Percentiles rank a stretch among this genome's conserved stretches.
Conservation (phyloP, 2,329 filamentous ascomycete species). For the Coleophoma cylindrospora region DNA sequence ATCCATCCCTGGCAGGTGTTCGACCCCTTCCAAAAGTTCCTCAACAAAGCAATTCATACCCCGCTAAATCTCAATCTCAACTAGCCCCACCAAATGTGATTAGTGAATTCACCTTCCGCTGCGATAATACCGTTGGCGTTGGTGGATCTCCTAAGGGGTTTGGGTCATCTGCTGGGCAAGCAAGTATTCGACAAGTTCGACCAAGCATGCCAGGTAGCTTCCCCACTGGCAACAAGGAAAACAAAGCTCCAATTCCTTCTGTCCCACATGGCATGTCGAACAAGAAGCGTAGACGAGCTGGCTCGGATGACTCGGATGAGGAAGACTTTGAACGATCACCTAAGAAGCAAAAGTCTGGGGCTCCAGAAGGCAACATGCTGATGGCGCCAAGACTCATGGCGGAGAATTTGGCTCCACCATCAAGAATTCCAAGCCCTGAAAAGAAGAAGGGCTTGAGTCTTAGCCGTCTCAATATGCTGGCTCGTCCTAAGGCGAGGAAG, state of each 20-base stretch:
- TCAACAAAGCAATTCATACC: constrained; percentile 5
- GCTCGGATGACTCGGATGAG: constrained; percentile 50
- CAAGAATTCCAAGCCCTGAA: constrained; percentile 37
- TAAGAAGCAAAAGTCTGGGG: constrained; percentile 49
- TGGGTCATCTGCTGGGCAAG: constrained; percentile 51
- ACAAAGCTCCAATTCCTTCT: constrained; percentile 34
- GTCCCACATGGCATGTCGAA: constrained; percentile 58
- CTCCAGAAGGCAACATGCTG: constrained; percentile 20
- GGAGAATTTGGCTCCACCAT: constrained; percentile 17
- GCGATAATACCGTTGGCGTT: constrained; percentile 60
- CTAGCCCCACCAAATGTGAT: constrained; percentile 31
- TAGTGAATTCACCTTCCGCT: constrained; percentile 61
- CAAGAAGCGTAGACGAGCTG: constrained; percentile 60
- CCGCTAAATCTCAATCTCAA: neutral
- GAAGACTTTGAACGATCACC: constrained; percentile 43
- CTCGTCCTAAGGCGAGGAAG: constrained; percentile 52
- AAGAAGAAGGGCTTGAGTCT: constrained; percentile 51
- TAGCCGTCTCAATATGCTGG: constrained; percentile 56
- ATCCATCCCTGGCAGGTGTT: constrained; percentile 23
- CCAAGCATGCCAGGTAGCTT: constrained; percentile 56
- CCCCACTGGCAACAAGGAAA: constrained; percentile 51
- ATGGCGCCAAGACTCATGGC: constrained; percentile 22
- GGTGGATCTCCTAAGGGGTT: constrained; percentile 43
- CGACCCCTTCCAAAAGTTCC: constrained; percentile 17
- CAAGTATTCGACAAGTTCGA: constrained; percentile 56